These are phyloP conservation scores for Fusarium setosum DNA, from an alignment of 2,329 filamentous ascomycete species.

Conservation along the genomic window DNA sequence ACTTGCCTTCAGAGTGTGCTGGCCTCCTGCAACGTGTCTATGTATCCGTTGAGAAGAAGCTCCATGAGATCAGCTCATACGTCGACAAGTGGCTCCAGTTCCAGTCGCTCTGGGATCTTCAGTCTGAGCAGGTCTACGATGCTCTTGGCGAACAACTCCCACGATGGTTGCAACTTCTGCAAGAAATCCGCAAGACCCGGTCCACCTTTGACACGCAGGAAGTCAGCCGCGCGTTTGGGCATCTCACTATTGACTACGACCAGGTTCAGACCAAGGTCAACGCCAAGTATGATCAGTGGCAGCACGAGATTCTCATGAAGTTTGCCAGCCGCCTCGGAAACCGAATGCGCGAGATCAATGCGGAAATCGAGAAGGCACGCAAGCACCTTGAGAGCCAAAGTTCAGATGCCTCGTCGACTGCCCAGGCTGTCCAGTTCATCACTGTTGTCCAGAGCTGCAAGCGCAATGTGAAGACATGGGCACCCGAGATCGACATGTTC, in stretches of 20 bases:
- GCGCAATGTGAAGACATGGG: slow-evolving; percentile 92
- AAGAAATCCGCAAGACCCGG: slow-evolving; percentile 95
- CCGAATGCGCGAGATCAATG: slow-evolving; percentile 91
- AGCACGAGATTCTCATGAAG: slow-evolving; percentile 94
- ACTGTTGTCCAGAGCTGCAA: slow-evolving; percentile 97
- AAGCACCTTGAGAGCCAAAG: slow-evolving; percentile 92
- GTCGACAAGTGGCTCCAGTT: slow-evolving; percentile 99
- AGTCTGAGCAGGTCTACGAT: slow-evolving; percentile 95
- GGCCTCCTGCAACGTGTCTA: slow-evolving; percentile 84
- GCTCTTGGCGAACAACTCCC: slow-evolving; percentile 90
- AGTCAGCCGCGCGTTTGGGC: slow-evolving; percentile 91
- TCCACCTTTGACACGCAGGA: slow-evolving; percentile 98
- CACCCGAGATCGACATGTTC: slow-evolving; percentile 95
- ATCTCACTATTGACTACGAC: slow-evolving; percentile 96
- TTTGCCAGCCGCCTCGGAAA: slow-evolving; percentile 90
- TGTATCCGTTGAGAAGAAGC: slow-evolving; percentile 82
- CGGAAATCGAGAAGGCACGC: slow-evolving; percentile 90
- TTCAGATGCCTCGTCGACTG: slow-evolving; percentile 93
- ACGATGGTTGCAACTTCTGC: slow-evolving; percentile 93
- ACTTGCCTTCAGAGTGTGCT: slow-evolving; percentile 86
- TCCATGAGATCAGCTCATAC: slow-evolving; percentile 83
- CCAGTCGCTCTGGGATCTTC: slow-evolving; percentile 97
- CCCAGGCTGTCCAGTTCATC: slow-evolving; percentile 97
- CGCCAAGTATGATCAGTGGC: slow-evolving; percentile 99
- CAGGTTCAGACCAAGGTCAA: slow-evolving; percentile 99